A percentile compares a stretch with the other conserved stretches of the same genome.
Evolutionary conservation across 2,329 filamentous ascomycete species (phyloP).

Genomic region (Triangularia verruculosa): DNA sequence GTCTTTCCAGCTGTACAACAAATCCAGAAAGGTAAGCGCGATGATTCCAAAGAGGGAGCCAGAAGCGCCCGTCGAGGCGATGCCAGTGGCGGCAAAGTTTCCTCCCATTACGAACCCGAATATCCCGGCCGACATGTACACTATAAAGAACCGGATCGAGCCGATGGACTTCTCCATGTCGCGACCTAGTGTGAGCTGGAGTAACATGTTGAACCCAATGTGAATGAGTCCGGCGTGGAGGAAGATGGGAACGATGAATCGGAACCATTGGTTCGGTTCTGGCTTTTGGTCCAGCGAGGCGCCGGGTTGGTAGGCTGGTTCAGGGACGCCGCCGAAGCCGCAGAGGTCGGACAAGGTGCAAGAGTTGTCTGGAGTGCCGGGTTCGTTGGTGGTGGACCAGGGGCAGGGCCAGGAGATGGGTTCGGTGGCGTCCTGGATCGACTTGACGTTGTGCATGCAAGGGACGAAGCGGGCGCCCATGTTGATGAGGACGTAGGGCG

Average conservation of each 20-base stretch:
- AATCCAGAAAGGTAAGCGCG: slow-evolving; percentile 80
- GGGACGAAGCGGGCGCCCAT: slow-evolving; percentile 92
- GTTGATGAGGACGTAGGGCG: slow-evolving; percentile 85
- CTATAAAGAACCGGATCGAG: slow-evolving; percentile 78
- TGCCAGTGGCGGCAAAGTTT: slow-evolving; percentile 80
- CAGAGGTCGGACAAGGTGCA: slow-evolving; percentile 80
- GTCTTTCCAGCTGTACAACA: slow-evolving; percentile 88
- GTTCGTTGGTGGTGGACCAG: slow-evolving; percentile 63
- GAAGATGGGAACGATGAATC: slow-evolving; percentile 95
- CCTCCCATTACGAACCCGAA: slow-evolving; percentile 95
- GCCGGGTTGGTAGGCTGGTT: slow-evolving; percentile 57
- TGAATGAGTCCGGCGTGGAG: slow-evolving; percentile 91
- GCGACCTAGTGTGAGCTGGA: slow-evolving; percentile 83
- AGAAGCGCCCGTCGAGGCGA: slow-evolving; percentile 84
- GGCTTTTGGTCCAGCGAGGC: slow-evolving; percentile 46
- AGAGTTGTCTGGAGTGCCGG: slow-evolving; percentile 44
- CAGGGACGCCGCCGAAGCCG: slow-evolving; percentile 73
- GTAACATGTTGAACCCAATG: slow-evolving; percentile 90
- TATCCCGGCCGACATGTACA: slow-evolving; percentile 88
- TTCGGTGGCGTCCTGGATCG: slow-evolving; percentile 53
- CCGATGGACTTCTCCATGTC: slow-evolving; percentile 94
- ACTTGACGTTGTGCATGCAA: slow-evolving; percentile 84
- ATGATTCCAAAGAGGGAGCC: slow-evolving; percentile 90
- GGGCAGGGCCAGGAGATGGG: slow-evolving; percentile 73
- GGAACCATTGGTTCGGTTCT: slow-evolving; percentile 90